Conservation (phyloP, 805 yeast genomes). For the Clavispora carvajalis region DNA sequence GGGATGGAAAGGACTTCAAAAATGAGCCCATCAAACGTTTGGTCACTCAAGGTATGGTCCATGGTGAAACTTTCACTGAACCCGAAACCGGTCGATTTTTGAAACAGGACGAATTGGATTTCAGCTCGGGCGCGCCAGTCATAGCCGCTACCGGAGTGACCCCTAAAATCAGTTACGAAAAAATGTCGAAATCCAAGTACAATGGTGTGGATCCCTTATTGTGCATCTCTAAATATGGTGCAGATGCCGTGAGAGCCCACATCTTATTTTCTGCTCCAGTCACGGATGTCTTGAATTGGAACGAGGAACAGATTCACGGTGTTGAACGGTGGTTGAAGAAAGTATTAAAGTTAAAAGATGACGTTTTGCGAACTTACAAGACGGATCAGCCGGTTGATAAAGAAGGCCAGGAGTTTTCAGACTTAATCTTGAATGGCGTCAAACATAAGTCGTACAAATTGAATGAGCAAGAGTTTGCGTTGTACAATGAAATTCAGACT, state of each 20-base stretch:
- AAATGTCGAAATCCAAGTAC: slow-evolving; percentile 94
- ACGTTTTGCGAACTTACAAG: slow-evolving; percentile 15
- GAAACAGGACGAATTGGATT: slow-evolving; percentile 69
- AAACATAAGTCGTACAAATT: slow-evolving; percentile 17
- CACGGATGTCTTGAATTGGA: slow-evolving; percentile 80
- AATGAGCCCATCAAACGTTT: slow-evolving; percentile 81
- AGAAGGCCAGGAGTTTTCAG: slow-evolving; percentile 7
- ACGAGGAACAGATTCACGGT: slow-evolving; percentile 80
- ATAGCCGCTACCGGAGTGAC: slow-evolving; percentile 45
- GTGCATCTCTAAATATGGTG: slow-evolving; percentile 74
- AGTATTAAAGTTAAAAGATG: slow-evolving; percentile 30
- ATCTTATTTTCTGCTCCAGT: slow-evolving; percentile 90
- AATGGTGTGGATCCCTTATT: slow-evolving; percentile 89
- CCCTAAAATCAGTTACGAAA: slow-evolving; percentile 66
- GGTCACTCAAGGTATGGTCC: slow-evolving; percentile 97
- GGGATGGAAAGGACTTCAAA: slow-evolving; percentile 52
- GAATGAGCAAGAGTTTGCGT: slow-evolving; percentile 43
- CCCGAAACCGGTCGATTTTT: slow-evolving; percentile 71
- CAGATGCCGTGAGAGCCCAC: slow-evolving; percentile 93
- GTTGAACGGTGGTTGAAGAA: slow-evolving; percentile 79
- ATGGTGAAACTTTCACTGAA: slow-evolving; percentile 76
- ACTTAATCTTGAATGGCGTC: slow-evolving; percentile 18
- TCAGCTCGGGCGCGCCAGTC: slow-evolving; percentile 36
- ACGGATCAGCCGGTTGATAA: not conserved
- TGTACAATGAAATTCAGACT: slow-evolving; percentile 55